Conservation (phyloP, 163 green algal genomes). For the Volvox carteri region DNA sequence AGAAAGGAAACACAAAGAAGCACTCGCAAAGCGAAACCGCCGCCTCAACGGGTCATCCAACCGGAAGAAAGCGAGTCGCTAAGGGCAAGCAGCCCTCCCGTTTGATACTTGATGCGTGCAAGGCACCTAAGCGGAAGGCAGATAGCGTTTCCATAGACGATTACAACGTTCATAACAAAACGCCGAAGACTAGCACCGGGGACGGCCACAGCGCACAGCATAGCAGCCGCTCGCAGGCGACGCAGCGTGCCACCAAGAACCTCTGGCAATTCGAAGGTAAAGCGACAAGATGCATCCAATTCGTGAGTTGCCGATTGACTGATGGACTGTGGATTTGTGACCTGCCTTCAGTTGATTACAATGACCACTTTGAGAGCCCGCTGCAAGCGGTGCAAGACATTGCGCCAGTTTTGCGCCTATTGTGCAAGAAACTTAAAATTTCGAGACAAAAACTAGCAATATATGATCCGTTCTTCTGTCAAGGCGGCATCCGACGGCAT, state of each 20-base stretch:
- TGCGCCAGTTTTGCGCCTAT: conserved; percentile 6
- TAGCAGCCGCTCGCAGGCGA: neutral
- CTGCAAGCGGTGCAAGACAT: conserved; percentile 26
- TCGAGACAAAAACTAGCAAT: neutral
- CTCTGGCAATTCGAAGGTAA: conserved; percentile 26
- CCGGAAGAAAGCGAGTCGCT: neutral
- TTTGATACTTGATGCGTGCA: neutral
- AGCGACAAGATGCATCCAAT: neutral
- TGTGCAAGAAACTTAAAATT: conserved; percentile 36
- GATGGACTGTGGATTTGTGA: too few relatives aligned
- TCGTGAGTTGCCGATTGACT: neutral
- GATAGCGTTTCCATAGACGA: neutral
- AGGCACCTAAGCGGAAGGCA: neutral
- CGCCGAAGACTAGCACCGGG: neutral
- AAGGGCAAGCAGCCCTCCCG: neutral
- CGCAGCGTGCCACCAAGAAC: neutral
- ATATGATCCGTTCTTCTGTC: conserved; percentile 58
- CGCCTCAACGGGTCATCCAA: neutral
- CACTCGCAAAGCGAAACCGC: neutral
- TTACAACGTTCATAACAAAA: neutral
- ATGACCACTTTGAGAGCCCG: conserved; percentile 59
- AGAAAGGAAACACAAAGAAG: neutral
- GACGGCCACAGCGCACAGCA: neutral
- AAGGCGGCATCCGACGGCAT: conserved; percentile 56
- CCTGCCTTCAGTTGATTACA: conserved; percentile 42